These are phyloP conservation scores for Blastobotrys malaysiensis DNA, from an alignment of 1,139 yeast species.

Conservation along the genomic window DNA sequence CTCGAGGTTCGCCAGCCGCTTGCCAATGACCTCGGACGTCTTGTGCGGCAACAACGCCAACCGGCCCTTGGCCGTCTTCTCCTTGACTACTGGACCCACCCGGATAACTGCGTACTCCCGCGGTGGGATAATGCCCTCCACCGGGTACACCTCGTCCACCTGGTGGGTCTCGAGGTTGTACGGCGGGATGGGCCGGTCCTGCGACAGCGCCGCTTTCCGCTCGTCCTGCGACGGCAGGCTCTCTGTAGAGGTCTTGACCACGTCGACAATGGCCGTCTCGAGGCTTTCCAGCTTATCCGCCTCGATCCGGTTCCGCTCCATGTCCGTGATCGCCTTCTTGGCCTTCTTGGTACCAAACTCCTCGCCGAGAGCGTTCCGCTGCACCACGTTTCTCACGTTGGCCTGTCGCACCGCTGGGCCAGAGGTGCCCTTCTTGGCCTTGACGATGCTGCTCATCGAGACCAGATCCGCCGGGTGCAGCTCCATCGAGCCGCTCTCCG, in stretches of 20 bases:
- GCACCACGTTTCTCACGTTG: constrained; percentile 39
- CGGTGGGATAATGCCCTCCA: constrained; percentile 62
- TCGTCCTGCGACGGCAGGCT: constrained; percentile 66
- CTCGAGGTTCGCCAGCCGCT: constrained; percentile 39
- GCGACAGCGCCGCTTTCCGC: constrained; percentile 47
- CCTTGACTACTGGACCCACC: constrained; percentile 51
- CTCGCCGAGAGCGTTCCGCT: constrained; percentile 83
- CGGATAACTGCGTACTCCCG: constrained; percentile 61
- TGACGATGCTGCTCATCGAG: constrained; percentile 44
- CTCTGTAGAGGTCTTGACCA: constrained; percentile 64
- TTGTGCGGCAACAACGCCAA: constrained; percentile 58
- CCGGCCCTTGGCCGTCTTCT: constrained; percentile 44
- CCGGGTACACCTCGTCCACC: constrained; percentile 77
- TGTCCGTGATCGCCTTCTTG: constrained; percentile 77
- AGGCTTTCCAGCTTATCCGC: constrained; percentile 68
- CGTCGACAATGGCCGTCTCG: constrained; percentile 77
- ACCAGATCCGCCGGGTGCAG: constrained; percentile 57
- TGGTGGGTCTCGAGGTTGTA: constrained; percentile 70
- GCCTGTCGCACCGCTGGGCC: constrained; percentile 52
- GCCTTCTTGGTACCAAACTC: constrained; percentile 97
- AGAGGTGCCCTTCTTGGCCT: constrained; percentile 36
- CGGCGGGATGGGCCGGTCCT: constrained; percentile 78
- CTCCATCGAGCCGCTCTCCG: constrained; percentile 52
- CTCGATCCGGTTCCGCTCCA: constrained; percentile 81
- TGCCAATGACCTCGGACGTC: constrained; percentile 50